phyloP scores from a whole-genome alignment of 192 early-diverging fungal genomes.

The Entophlyctis luteolus region DNA sequence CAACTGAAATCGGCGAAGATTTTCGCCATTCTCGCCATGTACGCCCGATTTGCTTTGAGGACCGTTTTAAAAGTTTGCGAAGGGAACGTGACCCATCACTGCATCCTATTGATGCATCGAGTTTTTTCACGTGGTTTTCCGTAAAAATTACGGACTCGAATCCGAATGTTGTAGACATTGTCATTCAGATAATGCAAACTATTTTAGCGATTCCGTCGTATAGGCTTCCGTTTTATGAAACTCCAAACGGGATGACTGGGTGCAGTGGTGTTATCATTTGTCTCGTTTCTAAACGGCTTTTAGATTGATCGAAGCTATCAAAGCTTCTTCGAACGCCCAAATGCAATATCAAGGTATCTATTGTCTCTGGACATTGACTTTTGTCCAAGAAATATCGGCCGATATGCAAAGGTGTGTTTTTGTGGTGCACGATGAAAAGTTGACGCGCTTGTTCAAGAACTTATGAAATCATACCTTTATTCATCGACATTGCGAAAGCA shows the following conservation, averaged over 20 bases:
- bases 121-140: constrained; percentile 68
- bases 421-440: neutral
- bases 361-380: constrained; percentile 88
- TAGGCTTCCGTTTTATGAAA: constrained; percentile 59
- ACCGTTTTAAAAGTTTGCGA: neutral
- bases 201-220: constrained; percentile 58
- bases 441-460: constrained; percentile 43
- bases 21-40: constrained; percentile 65
- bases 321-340: constrained; percentile 69
- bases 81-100: neutral
- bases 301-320: constrained; percentile 63
- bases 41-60: neutral
- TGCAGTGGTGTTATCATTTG: constrained; percentile 26
- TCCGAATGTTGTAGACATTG: constrained; percentile 69
- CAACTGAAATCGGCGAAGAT: constrained; percentile 86
- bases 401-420: constrained; percentile 53
- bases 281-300: too few relatives aligned
- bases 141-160: constrained; percentile 53
- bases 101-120: constrained; percentile 46
- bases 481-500: constrained; percentile 86
- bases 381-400: constrained; percentile 66
- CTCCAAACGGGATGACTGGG: constrained; percentile 46
- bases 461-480: constrained; percentile 77
- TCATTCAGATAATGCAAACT: constrained; percentile 79
- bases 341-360: constrained; percentile 97